Evolutionary conservation across 164 flowering plant species (phyloP).

Genomic region (Annona squamosa): DNA sequence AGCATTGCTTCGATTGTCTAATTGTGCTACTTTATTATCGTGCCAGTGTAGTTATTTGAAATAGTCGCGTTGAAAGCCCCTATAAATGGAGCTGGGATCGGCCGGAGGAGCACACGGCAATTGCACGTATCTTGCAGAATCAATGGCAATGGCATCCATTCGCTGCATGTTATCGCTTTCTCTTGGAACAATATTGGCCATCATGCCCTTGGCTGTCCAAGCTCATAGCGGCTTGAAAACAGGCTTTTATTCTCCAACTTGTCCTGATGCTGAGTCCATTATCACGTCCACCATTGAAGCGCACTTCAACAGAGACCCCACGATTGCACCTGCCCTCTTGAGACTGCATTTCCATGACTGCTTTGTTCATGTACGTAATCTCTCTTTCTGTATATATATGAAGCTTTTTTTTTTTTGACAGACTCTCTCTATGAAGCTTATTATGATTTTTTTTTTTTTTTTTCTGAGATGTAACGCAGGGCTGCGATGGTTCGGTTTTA

Average conservation of each 20-base stretch:
- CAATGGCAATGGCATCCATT: constrained; percentile 13
- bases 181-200: constrained; percentile 11
- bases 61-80: too few relatives aligned
- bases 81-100: too few relatives aligned
- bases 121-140: not conserved
- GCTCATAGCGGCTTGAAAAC: constrained; percentile 28
- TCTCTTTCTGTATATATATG: too few relatives aligned
- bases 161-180: constrained; percentile 12
- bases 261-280: constrained; percentile 50
- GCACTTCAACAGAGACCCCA: constrained; percentile 41
- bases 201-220: constrained; percentile 15
- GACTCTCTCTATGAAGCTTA: not conserved
- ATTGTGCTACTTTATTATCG: too few relatives aligned
- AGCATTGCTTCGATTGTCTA: too few relatives aligned
- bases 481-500: constrained; percentile 72
- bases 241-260: constrained; percentile 49
- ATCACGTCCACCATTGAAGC: constrained; percentile 50
- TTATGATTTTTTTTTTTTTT: not conserved
- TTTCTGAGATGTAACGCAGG: constrained; percentile 20
- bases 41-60: too few relatives aligned
- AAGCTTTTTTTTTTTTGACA: not conserved
- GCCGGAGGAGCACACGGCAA: not conserved
- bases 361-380: constrained; percentile 47
- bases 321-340: constrained; percentile 54
- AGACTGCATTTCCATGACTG: constrained; percentile 78